Percentiles rank a stretch among this genome's conserved stretches.
These are phyloP conservation scores for Brassica cretica DNA, from an alignment of 345 rosid genomes.

Conservation along the genomic window DNA sequence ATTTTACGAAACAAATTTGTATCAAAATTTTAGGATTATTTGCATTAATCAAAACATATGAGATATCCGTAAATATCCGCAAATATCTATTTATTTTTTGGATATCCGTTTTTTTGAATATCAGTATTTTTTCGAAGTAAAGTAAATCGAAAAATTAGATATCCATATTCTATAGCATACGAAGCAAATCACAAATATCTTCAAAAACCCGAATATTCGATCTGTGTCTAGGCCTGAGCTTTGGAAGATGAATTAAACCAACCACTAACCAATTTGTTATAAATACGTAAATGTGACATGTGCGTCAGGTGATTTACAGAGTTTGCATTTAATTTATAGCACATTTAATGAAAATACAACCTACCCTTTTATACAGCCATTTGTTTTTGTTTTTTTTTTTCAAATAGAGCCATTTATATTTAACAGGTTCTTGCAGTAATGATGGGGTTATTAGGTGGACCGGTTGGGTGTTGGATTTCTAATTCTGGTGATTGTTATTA, in stretches of 20 bases:
- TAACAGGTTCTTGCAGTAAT: not conserved
- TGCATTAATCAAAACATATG: no score
- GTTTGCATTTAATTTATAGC: constrained; percentile 12
- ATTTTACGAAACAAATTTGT: no score
- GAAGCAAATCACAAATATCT: no score
- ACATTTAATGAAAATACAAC: constrained; percentile 6
- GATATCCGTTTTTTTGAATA: no score
- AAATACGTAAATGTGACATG: constrained; percentile 15
- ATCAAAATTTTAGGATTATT: no score
- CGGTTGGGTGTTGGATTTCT: not conserved
- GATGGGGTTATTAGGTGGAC: not conserved
- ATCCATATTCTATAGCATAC: no score
- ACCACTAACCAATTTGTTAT: not conserved
- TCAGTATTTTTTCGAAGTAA: no score
- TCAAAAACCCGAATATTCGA: no score
- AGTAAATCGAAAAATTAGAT: no score
- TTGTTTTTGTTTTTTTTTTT: not conserved
- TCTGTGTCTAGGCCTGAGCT: no score
- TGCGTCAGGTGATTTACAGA: constrained; percentile 11
- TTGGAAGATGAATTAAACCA: not conserved
- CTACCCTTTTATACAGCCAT: constrained; percentile 5
- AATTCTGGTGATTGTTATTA: not conserved
- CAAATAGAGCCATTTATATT: not conserved
- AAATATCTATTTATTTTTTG: no score
- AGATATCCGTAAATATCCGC: no score